Evolutionary conservation across 129 eudicot genomes (phyloP), one percentile per base, ranked within the genome.

Genomic region (Flaveria trinervia): DNA sequence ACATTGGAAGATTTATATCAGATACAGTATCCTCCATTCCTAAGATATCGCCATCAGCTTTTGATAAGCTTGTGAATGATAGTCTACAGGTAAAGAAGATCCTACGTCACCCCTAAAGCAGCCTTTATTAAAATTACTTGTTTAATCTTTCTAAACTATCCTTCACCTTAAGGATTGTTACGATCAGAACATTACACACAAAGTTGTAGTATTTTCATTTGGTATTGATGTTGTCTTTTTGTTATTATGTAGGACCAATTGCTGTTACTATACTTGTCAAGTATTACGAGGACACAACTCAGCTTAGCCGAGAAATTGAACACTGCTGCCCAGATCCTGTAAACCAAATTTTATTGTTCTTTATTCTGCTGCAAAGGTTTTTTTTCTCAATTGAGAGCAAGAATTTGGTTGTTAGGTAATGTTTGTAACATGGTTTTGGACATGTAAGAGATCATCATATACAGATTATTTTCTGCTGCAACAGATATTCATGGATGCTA

Each of bases 261-360:
- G 73, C 89, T 95, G 51, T 83, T 95, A 57, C 83, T 91, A 7
- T 95, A 95, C 86, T 79, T 91, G 85, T 91, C 99, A 54, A 95
- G 99, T 89, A 89, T 95, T 43, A 89, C 96, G 78, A 95, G 99
- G 85, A 89, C 97, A 62, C 97, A 95, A 72, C 92, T 95, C 44
- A 83, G 96, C 73, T 67, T 95, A 81, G 99, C 99, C 13, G 96
- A 95, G 72, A 94, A 92, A 64, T 46, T 82, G 72, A 82, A 82
- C 79, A 82, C 86, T 10, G 86, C 86, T 65, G 86, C 86, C n/a
- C 86, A 82, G 71, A 78, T 82, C 75, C 65, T 82, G 52, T 82
- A 82, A 82, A 82, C 51, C 73, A 72, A 39, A 51, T 60, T 72
- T 61, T 39, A 23, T 17, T 14, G 46, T 60, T 54, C 14, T 20